Conservation (phyloP, 257 asterid genomes). For the Petunia secreta region DNA sequence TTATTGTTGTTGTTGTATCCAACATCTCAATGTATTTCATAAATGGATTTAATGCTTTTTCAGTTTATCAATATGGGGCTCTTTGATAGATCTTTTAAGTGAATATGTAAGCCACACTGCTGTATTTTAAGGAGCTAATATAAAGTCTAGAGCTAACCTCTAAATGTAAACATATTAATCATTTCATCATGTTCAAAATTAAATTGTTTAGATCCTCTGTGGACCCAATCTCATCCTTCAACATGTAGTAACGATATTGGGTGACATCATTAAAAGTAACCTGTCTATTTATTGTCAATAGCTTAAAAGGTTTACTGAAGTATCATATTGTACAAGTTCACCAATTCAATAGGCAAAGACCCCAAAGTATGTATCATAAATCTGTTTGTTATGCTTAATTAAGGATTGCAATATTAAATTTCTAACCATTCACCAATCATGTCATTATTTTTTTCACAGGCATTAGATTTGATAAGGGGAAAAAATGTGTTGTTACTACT, state of each 20-base stretch:
- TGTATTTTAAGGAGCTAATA: background rate
- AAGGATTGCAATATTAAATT: background rate
- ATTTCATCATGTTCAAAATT: no score
- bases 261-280: background rate
- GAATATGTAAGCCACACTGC: background rate
- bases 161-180: background rate
- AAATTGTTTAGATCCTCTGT: no score
- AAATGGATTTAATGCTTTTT: background rate
- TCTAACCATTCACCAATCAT: background rate
- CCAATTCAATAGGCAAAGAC: background rate
- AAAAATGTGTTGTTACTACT: slow-evolving; percentile 75
- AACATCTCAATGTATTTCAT: background rate
- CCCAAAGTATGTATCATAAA: background rate
- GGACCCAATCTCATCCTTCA: background rate
- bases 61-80: background rate
- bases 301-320: background rate
- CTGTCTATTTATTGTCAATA: background rate
- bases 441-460: slow-evolving; percentile 46
- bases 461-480: slow-evolving; percentile 86
- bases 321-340: background rate
- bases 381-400: background rate
- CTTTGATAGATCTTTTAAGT: background rate
- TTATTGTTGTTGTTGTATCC: background rate
- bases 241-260: background rate
- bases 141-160: background rate